These are phyloP conservation scores for Fusarium algeriense DNA, from an alignment of 2,329 filamentous ascomycete genomes.

Conservation along the genomic window DNA sequence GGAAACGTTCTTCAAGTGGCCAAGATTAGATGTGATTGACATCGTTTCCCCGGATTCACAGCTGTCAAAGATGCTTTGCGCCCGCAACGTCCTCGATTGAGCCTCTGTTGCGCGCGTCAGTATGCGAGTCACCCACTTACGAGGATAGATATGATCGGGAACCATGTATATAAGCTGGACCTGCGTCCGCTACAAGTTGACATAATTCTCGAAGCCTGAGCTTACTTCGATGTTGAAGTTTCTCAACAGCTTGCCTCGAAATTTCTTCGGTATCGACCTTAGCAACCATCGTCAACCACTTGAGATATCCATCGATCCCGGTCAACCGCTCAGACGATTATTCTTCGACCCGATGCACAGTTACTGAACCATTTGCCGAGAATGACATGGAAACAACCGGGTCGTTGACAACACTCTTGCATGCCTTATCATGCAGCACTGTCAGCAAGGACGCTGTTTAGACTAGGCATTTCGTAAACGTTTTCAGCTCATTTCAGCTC, in stretches of 20 bases:
- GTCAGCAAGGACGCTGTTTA: background rate
- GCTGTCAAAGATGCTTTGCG: constrained; percentile 40
- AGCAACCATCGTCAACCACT: background rate
- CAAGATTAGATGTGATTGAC: constrained; percentile 12
- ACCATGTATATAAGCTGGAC: constrained; percentile 46
- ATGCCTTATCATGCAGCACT: constrained; percentile 20
- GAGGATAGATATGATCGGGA: constrained; percentile 28
- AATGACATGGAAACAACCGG: background rate
- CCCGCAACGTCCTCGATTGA: constrained; percentile 48
- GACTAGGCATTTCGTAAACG: constrained; percentile 1
- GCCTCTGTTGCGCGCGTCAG: constrained; percentile 48
- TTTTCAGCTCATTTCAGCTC: constrained; percentile 15
- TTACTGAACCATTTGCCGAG: background rate
- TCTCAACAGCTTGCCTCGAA: background rate
- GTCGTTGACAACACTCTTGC: background rate
- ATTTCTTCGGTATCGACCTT: background rate
- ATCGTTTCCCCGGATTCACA: constrained; percentile 28
- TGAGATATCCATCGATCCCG: background rate
- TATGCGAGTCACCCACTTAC: constrained; percentile 47
- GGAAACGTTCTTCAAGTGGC: background rate
- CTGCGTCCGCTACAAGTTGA: constrained; percentile 25
- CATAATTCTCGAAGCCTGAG: constrained; percentile 13
- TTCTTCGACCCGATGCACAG: background rate
- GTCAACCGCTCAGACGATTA: background rate
- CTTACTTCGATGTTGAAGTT: constrained; percentile 27